Percentiles rank a stretch among this genome's conserved stretches.
Conservation (phyloP, 2,329 filamentous ascomycete species). For the Daldinia eschscholtzii region DNA sequence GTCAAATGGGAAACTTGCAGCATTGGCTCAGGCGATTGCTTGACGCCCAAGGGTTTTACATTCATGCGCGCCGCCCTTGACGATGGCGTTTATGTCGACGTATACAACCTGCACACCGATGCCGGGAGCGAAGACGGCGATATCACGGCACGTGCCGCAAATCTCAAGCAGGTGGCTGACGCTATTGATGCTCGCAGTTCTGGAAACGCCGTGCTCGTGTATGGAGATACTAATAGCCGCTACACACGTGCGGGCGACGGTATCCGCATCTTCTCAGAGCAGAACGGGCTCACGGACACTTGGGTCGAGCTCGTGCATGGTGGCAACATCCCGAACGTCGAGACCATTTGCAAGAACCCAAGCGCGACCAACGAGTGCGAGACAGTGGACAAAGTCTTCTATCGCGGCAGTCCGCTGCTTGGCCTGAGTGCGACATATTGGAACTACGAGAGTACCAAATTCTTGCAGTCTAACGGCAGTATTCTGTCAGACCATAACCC, state of each 20-base stretch:
- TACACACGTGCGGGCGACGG: slow-evolving; percentile 70
- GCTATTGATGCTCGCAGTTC: slow-evolving; percentile 68
- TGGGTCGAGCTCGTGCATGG: slow-evolving; percentile 69
- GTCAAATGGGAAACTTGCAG: slow-evolving; percentile 72
- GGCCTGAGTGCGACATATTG: slow-evolving; percentile 63
- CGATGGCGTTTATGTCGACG: slow-evolving; percentile 68
- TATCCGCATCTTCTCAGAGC: slow-evolving; percentile 62
- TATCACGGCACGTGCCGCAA: slow-evolving; percentile 66
- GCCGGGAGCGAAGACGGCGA: slow-evolving; percentile 69
- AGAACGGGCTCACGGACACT: slow-evolving; percentile 67
- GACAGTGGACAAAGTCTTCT: slow-evolving; percentile 76
- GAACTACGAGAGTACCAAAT: slow-evolving; percentile 67
- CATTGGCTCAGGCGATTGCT: slow-evolving; percentile 70
- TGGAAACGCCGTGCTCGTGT: slow-evolving; percentile 73
- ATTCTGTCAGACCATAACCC: slow-evolving; percentile 75
- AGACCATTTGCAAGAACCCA: slow-evolving; percentile 69
- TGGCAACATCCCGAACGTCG: slow-evolving; percentile 60
- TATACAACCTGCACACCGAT: slow-evolving; percentile 76
- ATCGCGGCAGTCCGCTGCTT: slow-evolving; percentile 64
- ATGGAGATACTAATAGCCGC: slow-evolving; percentile 74
- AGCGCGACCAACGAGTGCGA: slow-evolving; percentile 68
- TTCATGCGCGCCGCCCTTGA: slow-evolving; percentile 70
- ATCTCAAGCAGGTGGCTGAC: slow-evolving; percentile 69
- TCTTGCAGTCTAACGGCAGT: slow-evolving; percentile 68
- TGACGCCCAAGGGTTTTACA: slow-evolving; percentile 78